These are phyloP conservation scores for Pythium monospermum DNA, from an alignment of 352 stramenopile genomes.

Conservation along the genomic window DNA sequence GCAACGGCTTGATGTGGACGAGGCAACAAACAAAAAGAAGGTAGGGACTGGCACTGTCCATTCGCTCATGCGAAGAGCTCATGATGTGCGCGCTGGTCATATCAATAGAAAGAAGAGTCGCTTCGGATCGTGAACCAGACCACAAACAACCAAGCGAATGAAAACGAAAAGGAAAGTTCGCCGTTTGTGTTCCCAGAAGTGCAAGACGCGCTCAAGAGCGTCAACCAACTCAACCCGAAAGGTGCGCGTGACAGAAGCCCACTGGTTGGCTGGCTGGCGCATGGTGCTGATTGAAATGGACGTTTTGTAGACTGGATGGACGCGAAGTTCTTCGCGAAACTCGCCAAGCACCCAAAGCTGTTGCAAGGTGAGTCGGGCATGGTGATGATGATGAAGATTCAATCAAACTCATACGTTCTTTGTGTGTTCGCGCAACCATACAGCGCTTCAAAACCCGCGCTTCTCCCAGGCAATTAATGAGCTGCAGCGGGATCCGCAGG, in stretches of 20 bases:
- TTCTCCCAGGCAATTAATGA: conserved; percentile 69
- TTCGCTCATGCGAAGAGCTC: neutral
- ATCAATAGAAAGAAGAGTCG: conserved; percentile 30
- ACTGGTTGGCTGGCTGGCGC: no score
- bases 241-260: conserved; percentile 26
- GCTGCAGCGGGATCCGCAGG: conserved; percentile 55
- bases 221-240: conserved; percentile 60
- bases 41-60: neutral
- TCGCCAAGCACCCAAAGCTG: conserved; percentile 50
- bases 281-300: neutral
- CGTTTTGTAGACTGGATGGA: conserved; percentile 69
- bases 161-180: neutral
- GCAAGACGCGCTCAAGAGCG: conserved; percentile 52
- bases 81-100: neutral
- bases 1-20: conserved; percentile 7
- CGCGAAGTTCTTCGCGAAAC: conserved; percentile 61
- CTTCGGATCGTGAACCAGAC: conserved; percentile 30
- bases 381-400: no score
- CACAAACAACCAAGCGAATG: conserved; percentile 2
- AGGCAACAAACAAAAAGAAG: conserved; percentile 5
- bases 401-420: no score
- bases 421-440: neutral
- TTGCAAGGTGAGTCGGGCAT: conserved; percentile 37
- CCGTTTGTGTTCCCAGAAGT: conserved; percentile 72
- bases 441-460: conserved; percentile 60